These are phyloP conservation scores for Malassezia sympodialis DNA, from an alignment of 1,284 basidiomycete species.

Conservation along the genomic window DNA sequence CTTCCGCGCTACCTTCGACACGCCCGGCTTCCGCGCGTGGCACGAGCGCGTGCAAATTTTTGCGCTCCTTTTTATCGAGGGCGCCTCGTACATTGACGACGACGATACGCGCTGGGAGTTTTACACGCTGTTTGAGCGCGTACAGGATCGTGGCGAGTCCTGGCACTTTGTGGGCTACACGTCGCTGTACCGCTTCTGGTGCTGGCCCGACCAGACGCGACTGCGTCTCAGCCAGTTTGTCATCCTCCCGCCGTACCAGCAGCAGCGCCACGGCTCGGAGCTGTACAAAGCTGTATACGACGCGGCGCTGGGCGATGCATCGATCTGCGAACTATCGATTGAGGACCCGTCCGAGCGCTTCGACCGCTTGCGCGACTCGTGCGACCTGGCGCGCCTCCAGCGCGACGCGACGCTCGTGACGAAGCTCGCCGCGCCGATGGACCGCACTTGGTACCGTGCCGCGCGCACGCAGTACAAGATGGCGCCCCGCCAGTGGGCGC, in stretches of 20 bases:
- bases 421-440: slow-evolving; percentile 61
- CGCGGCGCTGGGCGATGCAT: slow-evolving; percentile 59
- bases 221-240: slow-evolving; percentile 69
- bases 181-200: slow-evolving; percentile 34
- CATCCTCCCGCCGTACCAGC: slow-evolving; percentile 80
- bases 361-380: slow-evolving; percentile 83
- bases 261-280: slow-evolving; percentile 60
- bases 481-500: slow-evolving; percentile 84
- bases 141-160: slow-evolving; percentile 44
- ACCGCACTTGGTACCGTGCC: slow-evolving; percentile 67
- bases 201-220: slow-evolving; percentile 25
- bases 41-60: slow-evolving; percentile 92
- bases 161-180: slow-evolving; percentile 60
- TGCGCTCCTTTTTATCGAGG: slow-evolving; percentile 88
- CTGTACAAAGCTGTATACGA: slow-evolving; percentile 80
- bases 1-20: slow-evolving; percentile 60
- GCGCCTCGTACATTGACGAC: slow-evolving; percentile 62
- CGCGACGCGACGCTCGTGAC: slow-evolving; percentile 24
- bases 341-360: slow-evolving; percentile 95
- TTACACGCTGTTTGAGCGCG: slow-evolving; percentile 40
- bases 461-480: slow-evolving; percentile 77
- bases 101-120: slow-evolving; percentile 51
- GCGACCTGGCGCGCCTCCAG: slow-evolving; percentile 71
- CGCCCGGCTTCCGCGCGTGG: slow-evolving; percentile 80
- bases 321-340: slow-evolving; percentile 79